phyloP scores from a whole-genome alignment of 2,329 filamentous ascomycete species.

The Pestalotiopsis sp. region DNA sequence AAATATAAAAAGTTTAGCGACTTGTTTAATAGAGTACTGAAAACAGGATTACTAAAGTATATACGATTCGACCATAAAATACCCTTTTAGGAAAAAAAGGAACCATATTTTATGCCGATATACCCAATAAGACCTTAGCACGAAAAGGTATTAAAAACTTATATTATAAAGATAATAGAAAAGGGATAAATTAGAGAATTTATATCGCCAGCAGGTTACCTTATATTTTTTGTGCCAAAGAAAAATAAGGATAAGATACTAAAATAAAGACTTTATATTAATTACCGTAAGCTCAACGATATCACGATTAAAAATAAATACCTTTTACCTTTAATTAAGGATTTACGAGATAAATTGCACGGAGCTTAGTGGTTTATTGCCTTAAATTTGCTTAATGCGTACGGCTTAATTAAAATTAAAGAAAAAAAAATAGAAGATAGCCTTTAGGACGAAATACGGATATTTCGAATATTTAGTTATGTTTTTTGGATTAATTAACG shows the following conservation, averaged over 20 bases:
- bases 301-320: constrained; percentile 3
- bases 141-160: too few relatives aligned
- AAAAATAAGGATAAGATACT: too few relatives aligned
- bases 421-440: neutral
- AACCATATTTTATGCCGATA: too few relatives aligned
- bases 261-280: constrained; percentile 13
- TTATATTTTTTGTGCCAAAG: too few relatives aligned
- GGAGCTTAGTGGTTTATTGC: constrained; percentile 12
- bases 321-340: constrained; percentile 11
- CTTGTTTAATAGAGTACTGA: neutral
- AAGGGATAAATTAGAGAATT: too few relatives aligned
- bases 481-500: constrained; percentile 1
- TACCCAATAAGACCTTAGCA: too few relatives aligned
- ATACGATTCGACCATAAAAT: neutral
- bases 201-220: too few relatives aligned
- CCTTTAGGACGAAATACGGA: constrained; percentile 3
- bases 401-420: constrained; percentile 7
- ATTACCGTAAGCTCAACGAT: constrained; percentile 10
- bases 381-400: constrained; percentile 8
- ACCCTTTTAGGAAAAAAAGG: neutral
- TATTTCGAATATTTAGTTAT: constrained; percentile 14
- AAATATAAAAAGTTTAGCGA: constrained; percentile 7
- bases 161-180: too few relatives aligned
- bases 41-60: constrained; percentile 6
- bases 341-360: neutral